These are phyloP conservation scores for Aspergillus funiculosus DNA, from an alignment of 495 filamentous ascomycete genomes.

Conservation along the genomic window DNA sequence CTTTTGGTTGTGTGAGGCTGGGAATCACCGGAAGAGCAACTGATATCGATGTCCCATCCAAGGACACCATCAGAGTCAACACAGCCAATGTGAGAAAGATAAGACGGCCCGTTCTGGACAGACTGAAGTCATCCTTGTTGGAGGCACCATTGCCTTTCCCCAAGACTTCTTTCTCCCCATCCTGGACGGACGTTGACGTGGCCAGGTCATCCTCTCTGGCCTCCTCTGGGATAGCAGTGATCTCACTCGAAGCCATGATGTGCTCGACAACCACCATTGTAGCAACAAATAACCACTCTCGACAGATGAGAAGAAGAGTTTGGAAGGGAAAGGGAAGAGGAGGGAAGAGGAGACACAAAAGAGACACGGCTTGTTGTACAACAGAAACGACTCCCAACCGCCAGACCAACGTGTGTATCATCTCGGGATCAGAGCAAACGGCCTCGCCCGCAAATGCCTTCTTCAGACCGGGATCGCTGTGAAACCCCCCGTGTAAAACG, in stretches of 20 bases:
- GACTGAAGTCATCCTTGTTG: slow-evolving; percentile 11
- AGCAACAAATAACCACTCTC: no score
- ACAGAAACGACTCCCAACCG: no score
- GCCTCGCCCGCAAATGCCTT: no score
- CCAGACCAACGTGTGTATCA: neutral
- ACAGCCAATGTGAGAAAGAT: slow-evolving; percentile 49
- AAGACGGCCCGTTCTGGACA: slow-evolving; percentile 7
- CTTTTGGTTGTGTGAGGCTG: neutral
- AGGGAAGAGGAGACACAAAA: neutral
- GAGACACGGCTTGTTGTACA: neutral
- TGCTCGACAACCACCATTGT: no score
- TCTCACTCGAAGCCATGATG: slow-evolving; percentile 4
- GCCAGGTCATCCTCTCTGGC: neutral
- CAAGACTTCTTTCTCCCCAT: neutral
- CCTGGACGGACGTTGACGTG: neutral
- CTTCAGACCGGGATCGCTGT: neutral
- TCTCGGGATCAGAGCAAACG: neutral
- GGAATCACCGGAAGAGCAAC: slow-evolving; percentile 59
- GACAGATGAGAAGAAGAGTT: neutral
- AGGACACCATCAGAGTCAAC: slow-evolving; percentile 56
- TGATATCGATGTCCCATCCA: slow-evolving; percentile 64
- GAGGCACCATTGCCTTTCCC: neutral
- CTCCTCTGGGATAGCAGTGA: slow-evolving; percentile 1
- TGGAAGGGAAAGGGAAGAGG: neutral
- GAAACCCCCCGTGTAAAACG: no score